phyloP scores from a whole-genome alignment of 2,329 filamentous ascomycete species.

The Pestalotiopsis sp. region DNA sequence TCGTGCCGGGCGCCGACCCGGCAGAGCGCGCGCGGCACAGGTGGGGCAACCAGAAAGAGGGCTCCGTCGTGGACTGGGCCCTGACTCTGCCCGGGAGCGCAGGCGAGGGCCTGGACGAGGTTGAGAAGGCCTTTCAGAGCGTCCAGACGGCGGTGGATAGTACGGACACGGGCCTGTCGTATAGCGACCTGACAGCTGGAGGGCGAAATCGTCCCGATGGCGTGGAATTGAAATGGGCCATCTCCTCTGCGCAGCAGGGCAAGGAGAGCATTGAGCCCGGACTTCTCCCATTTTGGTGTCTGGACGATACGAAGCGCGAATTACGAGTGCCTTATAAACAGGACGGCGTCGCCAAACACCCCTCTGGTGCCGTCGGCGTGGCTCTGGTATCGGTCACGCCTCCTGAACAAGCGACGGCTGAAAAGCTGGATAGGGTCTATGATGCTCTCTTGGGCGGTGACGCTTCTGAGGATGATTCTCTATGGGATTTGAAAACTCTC shows the following conservation, averaged over 20 bases:
- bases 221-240: constrained; percentile 60
- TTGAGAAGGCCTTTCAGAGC: constrained; percentile 29
- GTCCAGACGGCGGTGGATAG: constrained; percentile 40
- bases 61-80: constrained; percentile 63
- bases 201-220: constrained; percentile 60
- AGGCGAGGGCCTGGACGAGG: constrained; percentile 20
- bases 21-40: constrained; percentile 51
- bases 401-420: constrained; percentile 19
- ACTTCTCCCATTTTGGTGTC: constrained; percentile 65
- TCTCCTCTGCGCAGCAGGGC: constrained; percentile 45
- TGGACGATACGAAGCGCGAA: constrained; percentile 62
- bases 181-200: constrained; percentile 52
- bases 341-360: constrained; percentile 46
- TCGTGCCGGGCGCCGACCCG: constrained; percentile 48
- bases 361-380: constrained; percentile 54
- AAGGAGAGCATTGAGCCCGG: constrained; percentile 42
- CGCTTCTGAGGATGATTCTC: not conserved
- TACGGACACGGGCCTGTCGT: constrained; percentile 40
- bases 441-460: constrained; percentile 22
- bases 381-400: constrained; percentile 44
- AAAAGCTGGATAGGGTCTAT: constrained; percentile 30
- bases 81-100: constrained; percentile 44
- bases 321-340: constrained; percentile 54
- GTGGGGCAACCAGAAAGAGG: constrained; percentile 58
- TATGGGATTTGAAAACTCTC: constrained; percentile 14